Evolutionary conservation across 176 grass and related monocot genomes (phyloP).

Genomic region (Elymus sibiricus): DNA sequence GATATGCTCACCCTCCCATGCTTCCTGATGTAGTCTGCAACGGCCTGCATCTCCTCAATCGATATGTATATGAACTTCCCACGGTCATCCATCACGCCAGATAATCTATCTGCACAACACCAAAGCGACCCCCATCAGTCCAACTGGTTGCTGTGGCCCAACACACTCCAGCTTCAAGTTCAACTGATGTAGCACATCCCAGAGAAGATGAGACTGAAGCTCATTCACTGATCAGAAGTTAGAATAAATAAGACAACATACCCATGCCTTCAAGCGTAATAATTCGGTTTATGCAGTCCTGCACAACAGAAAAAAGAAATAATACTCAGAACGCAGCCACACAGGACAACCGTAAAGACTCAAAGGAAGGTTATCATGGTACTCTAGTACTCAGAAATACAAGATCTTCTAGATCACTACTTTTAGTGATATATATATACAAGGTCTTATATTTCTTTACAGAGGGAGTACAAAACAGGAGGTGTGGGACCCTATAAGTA

Average conservation of each 20-base stretch:
- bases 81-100: conserved; percentile 98
- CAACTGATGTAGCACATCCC: background rate
- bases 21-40: conserved; percentile 84
- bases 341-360: background rate
- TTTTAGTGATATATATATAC: too few relatives aligned
- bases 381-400: background rate
- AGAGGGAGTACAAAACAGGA: background rate
- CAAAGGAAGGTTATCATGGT: background rate
- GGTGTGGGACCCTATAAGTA: background rate
- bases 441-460: too few relatives aligned
- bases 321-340: background rate
- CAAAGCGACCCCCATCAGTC: background rate
- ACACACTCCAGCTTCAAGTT: background rate
- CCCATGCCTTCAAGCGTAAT: conserved; percentile 74
- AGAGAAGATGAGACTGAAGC: background rate
- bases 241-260: background rate
- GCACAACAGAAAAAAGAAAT: background rate
- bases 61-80: conserved; percentile 97
- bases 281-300: conserved; percentile 96
- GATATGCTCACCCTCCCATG: conserved; percentile 91
- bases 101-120: conserved; percentile 61
- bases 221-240: background rate
- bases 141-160: background rate
- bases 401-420: too few relatives aligned
- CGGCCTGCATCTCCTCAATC: conserved; percentile 85